Base-by-base conservation (phyloP, 2,329 filamentous ascomycete species). In the Golovinomyces cichoracearum region DNA sequence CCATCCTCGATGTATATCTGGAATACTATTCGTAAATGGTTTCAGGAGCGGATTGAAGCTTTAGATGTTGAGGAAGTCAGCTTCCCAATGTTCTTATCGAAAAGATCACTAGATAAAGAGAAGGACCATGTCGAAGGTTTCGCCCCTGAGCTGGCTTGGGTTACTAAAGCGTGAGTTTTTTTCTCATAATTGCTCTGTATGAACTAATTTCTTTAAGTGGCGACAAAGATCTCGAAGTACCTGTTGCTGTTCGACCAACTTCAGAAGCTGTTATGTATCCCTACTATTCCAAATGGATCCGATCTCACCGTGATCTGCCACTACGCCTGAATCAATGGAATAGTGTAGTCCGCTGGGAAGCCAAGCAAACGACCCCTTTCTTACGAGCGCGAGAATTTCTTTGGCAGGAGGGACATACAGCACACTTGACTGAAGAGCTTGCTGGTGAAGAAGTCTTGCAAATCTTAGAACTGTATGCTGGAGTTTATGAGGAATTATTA, bases 61-160 rank as follows among this genome's bases (percentile, higher is more conserved):
- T 74, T 95, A 70, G 86, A 84, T 49, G 88, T 95, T 49, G 83
- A 90, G 64, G 92, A 98, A 69, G 82, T 83, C 62, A 93, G 84
- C 64, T 98, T 98, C 65, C 90, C 90, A 52, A 80, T 98, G 64
- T 98, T 94, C 66, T 75, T 98, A 55, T 93, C 84, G 17, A 71
- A 83, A 60, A 92, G 92, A 66, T 92, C 92, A 37, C 68, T 98
- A 19, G 60, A 63, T 52, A 61, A 61, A 52, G 79, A 94, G 66
- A 94, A 94, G 72, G 83, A 90, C 59, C 90, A 98, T 64, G 82
- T 98, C 53, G 88, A 98, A 65, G 90, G 90, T n/a, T 98, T 98
- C 63, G 90, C 90, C 48, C 86, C 90, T 29, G 83, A 90, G 64
- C 73, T 90, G 55, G 83, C 83, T 50, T 90, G 83, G 83, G 83